A percentile compares a stretch with the other conserved stretches of the same genome.
These are phyloP conservation scores for Amaranthus palmeri DNA, from an alignment of 148 eudicot genomes.

Conservation along the genomic window DNA sequence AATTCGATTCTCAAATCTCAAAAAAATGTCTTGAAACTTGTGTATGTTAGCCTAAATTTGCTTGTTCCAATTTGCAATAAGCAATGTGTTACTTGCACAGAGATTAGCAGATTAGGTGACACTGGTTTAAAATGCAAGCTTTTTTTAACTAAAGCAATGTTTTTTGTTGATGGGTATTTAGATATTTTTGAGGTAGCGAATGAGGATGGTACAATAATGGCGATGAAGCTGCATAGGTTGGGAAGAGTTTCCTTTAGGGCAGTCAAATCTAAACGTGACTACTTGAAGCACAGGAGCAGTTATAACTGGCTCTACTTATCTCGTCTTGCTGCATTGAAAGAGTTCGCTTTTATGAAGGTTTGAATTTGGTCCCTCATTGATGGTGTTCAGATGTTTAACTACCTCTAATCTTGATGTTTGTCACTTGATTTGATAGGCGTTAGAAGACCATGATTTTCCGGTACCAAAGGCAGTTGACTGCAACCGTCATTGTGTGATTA, in stretches of 20 bases:
- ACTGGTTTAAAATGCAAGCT: too few relatives aligned
- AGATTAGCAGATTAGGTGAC: too few relatives aligned
- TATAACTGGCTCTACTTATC: slow-evolving; percentile 88
- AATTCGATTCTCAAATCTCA: too few relatives aligned
- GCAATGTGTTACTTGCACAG: too few relatives aligned
- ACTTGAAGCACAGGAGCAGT: slow-evolving; percentile 81
- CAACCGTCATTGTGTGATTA: slow-evolving; percentile 91
- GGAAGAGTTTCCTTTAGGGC: slow-evolving; percentile 96
- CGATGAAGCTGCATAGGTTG: slow-evolving; percentile 92
- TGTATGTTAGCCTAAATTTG: too few relatives aligned
- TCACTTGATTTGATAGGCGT: slow-evolving; percentile 46
- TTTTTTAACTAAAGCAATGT: background rate
- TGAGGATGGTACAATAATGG: slow-evolving; percentile 86
- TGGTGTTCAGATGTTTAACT: slow-evolving; percentile 4
- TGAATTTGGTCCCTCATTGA: background rate
- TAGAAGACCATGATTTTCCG: slow-evolving; percentile 84
- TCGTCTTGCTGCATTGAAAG: slow-evolving; percentile 90
- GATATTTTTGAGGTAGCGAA: slow-evolving; percentile 91
- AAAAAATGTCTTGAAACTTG: too few relatives aligned
- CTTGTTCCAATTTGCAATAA: too few relatives aligned
- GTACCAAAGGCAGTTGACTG: slow-evolving; percentile 96
- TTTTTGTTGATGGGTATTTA: slow-evolving; percentile 20
- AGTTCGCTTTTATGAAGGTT: slow-evolving; percentile 98
- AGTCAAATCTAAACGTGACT: slow-evolving; percentile 95
- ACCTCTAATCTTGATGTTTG: slow-evolving; percentile 11